A percentile compares a stretch with the other conserved stretches of the same genome.
Evolutionary conservation across 352 stramenopile species (phyloP).

Genomic region (Pythium utonaiense): DNA sequence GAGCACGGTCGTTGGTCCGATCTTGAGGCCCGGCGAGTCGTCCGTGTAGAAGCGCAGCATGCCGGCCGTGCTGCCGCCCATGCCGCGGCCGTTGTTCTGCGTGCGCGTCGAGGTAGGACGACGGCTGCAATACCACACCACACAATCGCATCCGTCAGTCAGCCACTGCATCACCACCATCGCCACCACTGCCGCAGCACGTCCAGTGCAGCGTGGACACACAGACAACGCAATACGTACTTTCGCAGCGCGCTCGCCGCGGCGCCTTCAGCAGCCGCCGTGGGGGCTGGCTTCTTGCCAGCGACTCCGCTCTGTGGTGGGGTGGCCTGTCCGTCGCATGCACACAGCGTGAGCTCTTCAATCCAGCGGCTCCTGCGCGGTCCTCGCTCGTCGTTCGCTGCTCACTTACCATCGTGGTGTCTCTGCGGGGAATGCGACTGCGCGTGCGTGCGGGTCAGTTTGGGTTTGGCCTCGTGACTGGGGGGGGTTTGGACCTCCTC

Average conservation of each 20-base stretch:
- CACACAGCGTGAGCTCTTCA: no score
- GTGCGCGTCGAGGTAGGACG: conserved; percentile 40
- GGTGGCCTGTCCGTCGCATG: not conserved
- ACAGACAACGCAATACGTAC: no score
- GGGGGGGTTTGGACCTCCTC: not conserved
- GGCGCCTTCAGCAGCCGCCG: conserved; percentile 48
- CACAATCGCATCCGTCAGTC: conserved; percentile 1
- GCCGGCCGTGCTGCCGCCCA: conserved; percentile 84
- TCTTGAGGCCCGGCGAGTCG: conserved; percentile 95
- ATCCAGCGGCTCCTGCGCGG: no score
- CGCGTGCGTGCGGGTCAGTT: not conserved
- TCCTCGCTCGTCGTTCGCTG: no score
- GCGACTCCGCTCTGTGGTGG: conserved; percentile 16
- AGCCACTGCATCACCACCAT: not conserved
- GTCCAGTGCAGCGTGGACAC: no score
- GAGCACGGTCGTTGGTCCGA: conserved; percentile 94
- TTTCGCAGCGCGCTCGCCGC: conserved; percentile 74
- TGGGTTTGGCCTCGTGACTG: not conserved
- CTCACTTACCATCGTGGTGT: not conserved
- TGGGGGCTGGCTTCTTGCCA: conserved; percentile 68
- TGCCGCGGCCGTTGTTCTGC: conserved; percentile 76
- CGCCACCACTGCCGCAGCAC: no score
- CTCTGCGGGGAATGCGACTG: not conserved
- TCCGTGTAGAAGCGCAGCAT: conserved; percentile 98
- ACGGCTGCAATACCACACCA: conserved; percentile 29